Evolutionary conservation across 345 rosid genomes (phyloP).

Genomic region (Eucalyptus polybractea): DNA sequence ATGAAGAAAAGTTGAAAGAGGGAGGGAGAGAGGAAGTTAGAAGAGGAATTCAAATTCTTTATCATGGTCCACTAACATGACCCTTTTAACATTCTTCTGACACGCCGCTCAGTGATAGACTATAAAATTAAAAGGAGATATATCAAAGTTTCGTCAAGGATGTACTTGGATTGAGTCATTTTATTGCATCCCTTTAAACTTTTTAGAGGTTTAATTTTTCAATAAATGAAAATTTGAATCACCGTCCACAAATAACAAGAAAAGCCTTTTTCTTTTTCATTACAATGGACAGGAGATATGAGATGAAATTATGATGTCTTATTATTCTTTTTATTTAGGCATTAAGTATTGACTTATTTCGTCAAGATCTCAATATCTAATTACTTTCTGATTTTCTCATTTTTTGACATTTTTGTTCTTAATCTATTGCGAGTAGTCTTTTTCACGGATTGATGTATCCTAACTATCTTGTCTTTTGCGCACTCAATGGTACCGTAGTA

Average conservation of each 20-base stretch:
- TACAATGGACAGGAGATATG: fast-evolving
- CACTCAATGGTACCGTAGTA: not conserved
- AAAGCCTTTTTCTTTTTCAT: not conserved
- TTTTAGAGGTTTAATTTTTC: not conserved
- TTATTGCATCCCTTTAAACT: not conserved
- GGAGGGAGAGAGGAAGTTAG: no score
- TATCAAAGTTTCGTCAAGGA: not conserved
- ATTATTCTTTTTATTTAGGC: not conserved
- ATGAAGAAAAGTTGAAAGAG: no score
- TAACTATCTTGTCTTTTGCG: not conserved
- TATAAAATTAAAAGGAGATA: not conserved
- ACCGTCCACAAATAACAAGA: not conserved
- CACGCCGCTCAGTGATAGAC: not conserved
- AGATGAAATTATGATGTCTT: not conserved
- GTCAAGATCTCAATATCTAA: not conserved
- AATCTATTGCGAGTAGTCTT: no score
- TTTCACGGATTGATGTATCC: no score
- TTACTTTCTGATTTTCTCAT: not conserved
- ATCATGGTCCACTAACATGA: not conserved
- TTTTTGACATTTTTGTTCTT: not conserved
- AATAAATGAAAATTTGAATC: not conserved
- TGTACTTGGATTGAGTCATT: not conserved
- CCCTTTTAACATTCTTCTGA: not conserved
- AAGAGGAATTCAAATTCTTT: not conserved
- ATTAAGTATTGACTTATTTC: not conserved